phyloP scores from a whole-genome alignment of 1,284 basidiomycete genomes.

The Bondarzewia mesenterica region DNA sequence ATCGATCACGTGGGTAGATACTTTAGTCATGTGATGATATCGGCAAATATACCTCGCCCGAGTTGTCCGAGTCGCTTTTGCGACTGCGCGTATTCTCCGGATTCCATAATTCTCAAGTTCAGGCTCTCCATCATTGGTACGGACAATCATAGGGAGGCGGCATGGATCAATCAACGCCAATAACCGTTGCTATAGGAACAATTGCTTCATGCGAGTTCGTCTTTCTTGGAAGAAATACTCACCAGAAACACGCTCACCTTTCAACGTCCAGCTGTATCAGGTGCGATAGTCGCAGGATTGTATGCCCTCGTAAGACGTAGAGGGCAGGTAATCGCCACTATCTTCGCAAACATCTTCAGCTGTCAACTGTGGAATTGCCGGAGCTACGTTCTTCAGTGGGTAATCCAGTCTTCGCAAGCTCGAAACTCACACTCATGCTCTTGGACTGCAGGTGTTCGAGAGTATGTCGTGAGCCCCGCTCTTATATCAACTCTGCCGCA shows the following conservation, averaged over 20 bases:
- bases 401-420: constrained; percentile 8
- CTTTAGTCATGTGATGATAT: too few species aligned
- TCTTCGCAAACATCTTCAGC: constrained; percentile 44
- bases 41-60: too few species aligned
- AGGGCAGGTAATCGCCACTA: constrained; percentile 12
- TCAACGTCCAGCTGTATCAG: constrained; percentile 34
- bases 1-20: too few species aligned
- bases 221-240: constrained; percentile 19
- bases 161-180: constrained; percentile 33
- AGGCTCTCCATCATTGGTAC: too few species aligned
- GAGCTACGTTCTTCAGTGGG: constrained; percentile 66
- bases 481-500: constrained; percentile 29
- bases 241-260: constrained; percentile 12
- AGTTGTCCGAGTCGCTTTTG: too few species aligned
- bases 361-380: constrained; percentile 58
- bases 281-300: constrained; percentile 44
- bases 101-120: too few species aligned
- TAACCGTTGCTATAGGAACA: constrained; percentile 46
- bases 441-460: constrained; percentile 46
- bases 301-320: constrained; percentile 33
- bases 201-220: constrained; percentile 71
- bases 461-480: constrained; percentile 53
- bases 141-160: too few species aligned
- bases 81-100: too few species aligned
- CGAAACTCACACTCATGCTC: not conserved